Conservation (phyloP, 2,329 filamentous ascomycete genomes). For the Aspergillus ochraceoroseus region DNA sequence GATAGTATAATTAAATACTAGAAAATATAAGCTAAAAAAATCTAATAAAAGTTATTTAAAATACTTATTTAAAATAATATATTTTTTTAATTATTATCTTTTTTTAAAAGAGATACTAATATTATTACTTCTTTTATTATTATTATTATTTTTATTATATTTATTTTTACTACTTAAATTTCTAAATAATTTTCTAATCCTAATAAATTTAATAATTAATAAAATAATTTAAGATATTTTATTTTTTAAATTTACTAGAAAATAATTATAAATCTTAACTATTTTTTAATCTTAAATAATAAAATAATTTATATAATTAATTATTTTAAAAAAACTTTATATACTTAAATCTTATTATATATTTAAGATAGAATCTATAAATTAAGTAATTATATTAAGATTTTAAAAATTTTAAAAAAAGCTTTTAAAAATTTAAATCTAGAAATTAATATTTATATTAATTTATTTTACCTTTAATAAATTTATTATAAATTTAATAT, state of each 20-base stretch:
- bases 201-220: constrained; percentile 4
- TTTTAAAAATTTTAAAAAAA: too few species aligned
- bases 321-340: constrained; percentile 1
- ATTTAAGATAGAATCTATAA: neutral
- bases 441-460: too few species aligned
- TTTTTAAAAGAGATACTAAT: neutral
- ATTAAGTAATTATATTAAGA: too few species aligned
- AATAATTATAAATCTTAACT: constrained; percentile 2
- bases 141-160: neutral
- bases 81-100: constrained; percentile 1
- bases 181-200: neutral
- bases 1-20: too few species aligned
- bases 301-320: constrained; percentile 2
- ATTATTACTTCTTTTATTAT: neutral
- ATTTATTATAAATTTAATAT: too few species aligned
- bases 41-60: too few species aligned
- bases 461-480: too few species aligned
- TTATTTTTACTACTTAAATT: neutral
- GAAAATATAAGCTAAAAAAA: too few species aligned
- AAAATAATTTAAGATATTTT: constrained; percentile 5
- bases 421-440: constrained; percentile 3
- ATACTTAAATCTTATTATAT: constrained; percentile 6
- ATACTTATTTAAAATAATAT: constrained; percentile 2
- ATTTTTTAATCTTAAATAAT: too few species aligned
- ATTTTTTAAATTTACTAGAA: constrained; percentile 4